Evolutionary conservation across 2,329 filamentous ascomycete species (phyloP), one percentile per base, ranked within the genome.

Genomic region (Didymella keratinophila): DNA sequence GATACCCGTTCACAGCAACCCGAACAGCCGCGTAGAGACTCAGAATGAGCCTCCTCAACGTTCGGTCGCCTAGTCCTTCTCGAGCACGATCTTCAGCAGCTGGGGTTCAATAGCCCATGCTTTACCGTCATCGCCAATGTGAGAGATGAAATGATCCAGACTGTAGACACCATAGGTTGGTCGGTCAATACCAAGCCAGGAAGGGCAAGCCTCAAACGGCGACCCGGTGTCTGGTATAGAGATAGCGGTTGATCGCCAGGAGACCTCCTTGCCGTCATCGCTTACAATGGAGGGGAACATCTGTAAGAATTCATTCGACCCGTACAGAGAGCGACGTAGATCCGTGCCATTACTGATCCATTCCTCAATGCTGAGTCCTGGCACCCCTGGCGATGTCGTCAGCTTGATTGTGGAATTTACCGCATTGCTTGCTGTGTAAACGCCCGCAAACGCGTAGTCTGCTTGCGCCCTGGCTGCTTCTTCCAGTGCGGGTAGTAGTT

Each of bases 271-370:
- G 14, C 53, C 59, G 30, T 60, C 53, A 0, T 44, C 51, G 8
- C 53, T 56, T 18, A 45, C 21, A 8, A 62, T 46, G 25, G 62
- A 58, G 1, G 59, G 60, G 39, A 56, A 62, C 53, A 62, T 44
- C n/a, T 64, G 56, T 20, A 60, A 56, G n/a, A 4, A 27, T 18
- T 58, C 42, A 9, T 44, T 3, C 12, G 20, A 34, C 20, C 12
- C 14, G 36, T 14, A 49, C 5, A 3, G 5, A 1, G 48, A 37
- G 28, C 16, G 12, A 28, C 23, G 61, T 9, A 77, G 44, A 48
- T 78, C 72, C 4, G 73, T 69, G 16, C 72, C 71, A 42, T 76
- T 75, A 44, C 55, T 68, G 43, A 70, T 65, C 65, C 71, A 78
- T 2, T 59, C 51, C 1, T 66, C 66, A 28, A 78, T 63, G 23